These are phyloP conservation scores for Castanopsis chinensis DNA, from an alignment of 306 rosid species.

Conservation along the genomic window DNA sequence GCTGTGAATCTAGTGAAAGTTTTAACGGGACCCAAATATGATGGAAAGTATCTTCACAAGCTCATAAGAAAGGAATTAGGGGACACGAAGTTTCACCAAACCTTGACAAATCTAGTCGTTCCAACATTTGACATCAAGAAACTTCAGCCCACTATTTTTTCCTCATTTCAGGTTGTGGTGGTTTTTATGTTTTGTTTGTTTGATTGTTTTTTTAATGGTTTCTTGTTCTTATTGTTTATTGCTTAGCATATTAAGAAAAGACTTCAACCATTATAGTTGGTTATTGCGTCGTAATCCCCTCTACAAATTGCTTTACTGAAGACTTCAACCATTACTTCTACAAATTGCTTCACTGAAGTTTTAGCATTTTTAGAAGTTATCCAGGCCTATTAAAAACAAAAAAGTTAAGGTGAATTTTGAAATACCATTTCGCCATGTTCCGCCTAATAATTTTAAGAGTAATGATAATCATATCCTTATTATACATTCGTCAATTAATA, in stretches of 20 bases:
- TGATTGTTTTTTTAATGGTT: neutral
- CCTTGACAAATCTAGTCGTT: constrained; percentile 21
- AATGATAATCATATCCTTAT: too few species aligned
- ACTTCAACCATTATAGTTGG: too few species aligned
- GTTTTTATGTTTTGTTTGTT: neutral
- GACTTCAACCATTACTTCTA: too few species aligned
- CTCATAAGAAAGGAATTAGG: constrained; percentile 1
- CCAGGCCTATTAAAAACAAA: too few species aligned
- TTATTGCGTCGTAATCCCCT: too few species aligned
- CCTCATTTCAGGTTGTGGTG: constrained; percentile 16
- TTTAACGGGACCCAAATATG: constrained; percentile 29
- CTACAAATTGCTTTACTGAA: too few species aligned
- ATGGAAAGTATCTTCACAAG: constrained; percentile 27
- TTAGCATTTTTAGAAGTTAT: too few species aligned
- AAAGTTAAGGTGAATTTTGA: too few species aligned
- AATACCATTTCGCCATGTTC: too few species aligned
- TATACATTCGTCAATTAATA: too few species aligned
- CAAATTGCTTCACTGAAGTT: too few species aligned
- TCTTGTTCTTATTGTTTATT: neutral
- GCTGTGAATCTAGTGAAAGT: neutral
- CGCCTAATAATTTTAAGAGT: too few species aligned
- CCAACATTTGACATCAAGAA: constrained; percentile 31
- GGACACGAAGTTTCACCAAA: constrained; percentile 22
- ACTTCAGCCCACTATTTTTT: constrained; percentile 29
- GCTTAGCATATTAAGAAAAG: neutral